phyloP scores from a whole-genome alignment of 805 yeast species.

The Candida silvatica region DNA sequence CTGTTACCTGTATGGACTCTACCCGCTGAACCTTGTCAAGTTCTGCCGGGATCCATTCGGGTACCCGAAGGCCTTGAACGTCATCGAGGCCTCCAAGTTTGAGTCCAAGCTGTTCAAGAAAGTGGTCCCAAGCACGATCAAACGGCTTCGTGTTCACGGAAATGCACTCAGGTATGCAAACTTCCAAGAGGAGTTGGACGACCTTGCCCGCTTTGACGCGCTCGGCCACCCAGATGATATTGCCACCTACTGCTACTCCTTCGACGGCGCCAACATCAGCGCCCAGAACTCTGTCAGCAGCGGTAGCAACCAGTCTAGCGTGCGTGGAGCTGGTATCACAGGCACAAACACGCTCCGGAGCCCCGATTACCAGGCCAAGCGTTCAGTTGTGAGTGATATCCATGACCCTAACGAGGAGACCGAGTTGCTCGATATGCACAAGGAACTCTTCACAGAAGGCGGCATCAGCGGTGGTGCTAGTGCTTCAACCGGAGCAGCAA shows the following conservation, averaged over 20 bases:
- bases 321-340: too few species aligned
- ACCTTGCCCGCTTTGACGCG: slow-evolving; percentile 18
- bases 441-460: slow-evolving; percentile 1
- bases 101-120: slow-evolving; percentile 16
- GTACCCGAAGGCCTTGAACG: slow-evolving; percentile 20
- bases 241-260: slow-evolving; percentile 23
- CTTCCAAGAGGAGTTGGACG: slow-evolving; percentile 26
- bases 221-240: slow-evolving; percentile 28
- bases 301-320: not conserved
- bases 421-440: not conserved
- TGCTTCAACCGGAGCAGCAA: too few species aligned
- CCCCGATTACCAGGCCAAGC: too few species aligned
- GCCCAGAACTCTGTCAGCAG: slow-evolving; percentile 1
- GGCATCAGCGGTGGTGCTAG: too few species aligned
- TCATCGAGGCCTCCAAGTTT: slow-evolving; percentile 6
- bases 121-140: slow-evolving; percentile 21
- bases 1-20: slow-evolving; percentile 48
- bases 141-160: slow-evolving; percentile 39
- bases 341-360: not conserved
- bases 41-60: slow-evolving; percentile 34
- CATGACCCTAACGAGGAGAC: not conserved
- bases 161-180: slow-evolving; percentile 27
- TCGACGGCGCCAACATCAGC: slow-evolving; percentile 6
- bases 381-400: not conserved
- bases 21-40: slow-evolving; percentile 38